These are phyloP conservation scores for Colletotrichum eleusines DNA, from an alignment of 2,329 filamentous ascomycete genomes.

Conservation along the genomic window DNA sequence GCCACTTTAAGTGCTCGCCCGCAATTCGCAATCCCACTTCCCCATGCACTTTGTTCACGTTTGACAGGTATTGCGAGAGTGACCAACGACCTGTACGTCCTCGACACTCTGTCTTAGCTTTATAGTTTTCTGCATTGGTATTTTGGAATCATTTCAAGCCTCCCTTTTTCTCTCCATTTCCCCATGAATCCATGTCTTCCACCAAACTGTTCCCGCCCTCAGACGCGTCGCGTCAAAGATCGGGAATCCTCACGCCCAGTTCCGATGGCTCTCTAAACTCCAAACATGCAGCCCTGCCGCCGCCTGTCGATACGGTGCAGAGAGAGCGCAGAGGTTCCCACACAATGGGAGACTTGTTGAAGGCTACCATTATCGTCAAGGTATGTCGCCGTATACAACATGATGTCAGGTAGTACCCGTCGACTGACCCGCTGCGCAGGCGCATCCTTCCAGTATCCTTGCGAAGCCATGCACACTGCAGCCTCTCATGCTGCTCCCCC, in stretches of 20 bases:
- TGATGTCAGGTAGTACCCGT: background rate
- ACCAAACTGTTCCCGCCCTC: constrained; percentile 42
- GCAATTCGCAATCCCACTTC: constrained; percentile 18
- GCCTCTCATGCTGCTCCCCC: constrained; percentile 72
- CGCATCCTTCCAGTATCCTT: constrained; percentile 66
- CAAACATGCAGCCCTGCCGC: constrained; percentile 46
- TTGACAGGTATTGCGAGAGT: background rate
- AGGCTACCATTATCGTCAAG: constrained; percentile 64
- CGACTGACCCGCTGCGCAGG: constrained; percentile 55
- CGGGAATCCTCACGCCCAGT: constrained; percentile 56
- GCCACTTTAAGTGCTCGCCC: constrained; percentile 11
- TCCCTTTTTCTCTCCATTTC: background rate
- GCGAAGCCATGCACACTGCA: constrained; percentile 67
- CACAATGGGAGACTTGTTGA: constrained; percentile 65
- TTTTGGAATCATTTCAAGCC: background rate
- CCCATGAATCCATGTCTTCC: constrained; percentile 42
- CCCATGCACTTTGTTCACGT: background rate
- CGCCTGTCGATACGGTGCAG: constrained; percentile 49
- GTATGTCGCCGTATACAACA: constrained; percentile 49
- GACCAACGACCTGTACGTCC: background rate
- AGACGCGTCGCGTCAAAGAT: constrained; percentile 64
- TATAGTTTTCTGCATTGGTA: background rate
- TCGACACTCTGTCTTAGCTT: background rate
- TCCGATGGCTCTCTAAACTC: constrained; percentile 55
- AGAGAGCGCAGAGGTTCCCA: constrained; percentile 53